phyloP scores from a whole-genome alignment of 2,329 filamentous ascomycete genomes.

The Pseudogymnoascus sp. region DNA sequence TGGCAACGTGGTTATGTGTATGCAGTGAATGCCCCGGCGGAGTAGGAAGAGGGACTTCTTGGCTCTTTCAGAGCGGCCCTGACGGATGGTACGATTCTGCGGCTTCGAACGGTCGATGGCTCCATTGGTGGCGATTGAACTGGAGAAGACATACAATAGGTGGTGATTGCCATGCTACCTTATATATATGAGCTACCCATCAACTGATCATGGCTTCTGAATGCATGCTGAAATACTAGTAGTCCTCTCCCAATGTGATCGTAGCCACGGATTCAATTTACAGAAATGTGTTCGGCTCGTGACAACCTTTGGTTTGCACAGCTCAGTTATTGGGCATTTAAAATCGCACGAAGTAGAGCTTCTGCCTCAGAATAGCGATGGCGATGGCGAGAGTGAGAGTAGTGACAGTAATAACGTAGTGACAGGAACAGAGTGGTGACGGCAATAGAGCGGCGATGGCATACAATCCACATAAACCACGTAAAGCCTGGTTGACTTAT shows the following conservation, averaged over 20 bases:
- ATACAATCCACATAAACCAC: no score
- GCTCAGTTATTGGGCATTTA: background rate
- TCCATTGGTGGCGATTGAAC: background rate
- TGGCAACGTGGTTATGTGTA: background rate
- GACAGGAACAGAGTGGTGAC: no score
- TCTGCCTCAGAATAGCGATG: slow-evolving; percentile 43
- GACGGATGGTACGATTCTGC: background rate
- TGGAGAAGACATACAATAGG: background rate
- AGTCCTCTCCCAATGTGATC: background rate
- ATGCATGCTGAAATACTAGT: background rate
- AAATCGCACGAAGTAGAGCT: background rate
- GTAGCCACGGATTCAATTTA: background rate
- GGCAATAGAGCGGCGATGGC: no score
- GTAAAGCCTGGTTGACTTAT: no score
- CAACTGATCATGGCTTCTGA: background rate
- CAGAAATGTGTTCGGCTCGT: background rate
- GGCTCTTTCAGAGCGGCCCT: background rate
- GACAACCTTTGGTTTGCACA: background rate
- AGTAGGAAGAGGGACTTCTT: background rate
- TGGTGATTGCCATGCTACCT: background rate
- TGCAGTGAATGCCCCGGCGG: background rate
- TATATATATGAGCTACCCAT: slow-evolving; percentile 1
- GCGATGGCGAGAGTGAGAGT: slow-evolving; percentile 48
- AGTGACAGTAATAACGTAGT: no score
- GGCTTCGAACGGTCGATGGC: background rate